Base-by-base conservation (phyloP, 805 yeast genomes). In the Sungouiozyma ichnusensis region DNA sequence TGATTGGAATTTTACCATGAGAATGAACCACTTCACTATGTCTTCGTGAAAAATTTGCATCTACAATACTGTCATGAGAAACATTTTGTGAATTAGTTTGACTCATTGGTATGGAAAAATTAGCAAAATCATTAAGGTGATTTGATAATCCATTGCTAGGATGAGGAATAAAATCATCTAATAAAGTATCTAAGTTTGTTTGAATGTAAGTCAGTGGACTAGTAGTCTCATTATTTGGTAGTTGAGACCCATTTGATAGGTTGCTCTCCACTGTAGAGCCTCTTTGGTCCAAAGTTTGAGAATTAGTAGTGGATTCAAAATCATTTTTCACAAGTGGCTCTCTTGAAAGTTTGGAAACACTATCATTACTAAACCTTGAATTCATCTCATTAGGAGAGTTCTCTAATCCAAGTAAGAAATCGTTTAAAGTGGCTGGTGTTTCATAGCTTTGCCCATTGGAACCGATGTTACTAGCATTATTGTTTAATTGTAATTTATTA, bases 11-110 rank as follows among this genome's bases (percentile, higher is more conserved):
- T 2, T 27, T 9, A 35, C 35, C 36, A 27, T 45, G 42, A 4
- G 48, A 37, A 8, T 42, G 43, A 9, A 53, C 41, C 4, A 52
- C 52, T 15, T 50, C 54, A 40, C 56, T 52, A 27, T 46, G 50
- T 36, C 62, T 49, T 43, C 59, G 40, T 19, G 33, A 33, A 37
- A 36, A 41, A 13, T 35, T 41, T 1, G 20, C 18, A 20, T 7
- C 18, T n/a, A 5, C 33, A 3, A n/a, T 8, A 9, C 27, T 9
- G 14, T 11, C 4, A 3, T 29, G 15, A 27, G 15, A 16, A 14
- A 14, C 24, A 14, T 20, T 3, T 14, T 18, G 8, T 19, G 29
- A 18, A 27, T 43, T 42, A 8, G 36, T 17, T 46, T 24, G 29
- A 11, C 9, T 35, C 27, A 35, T 19, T 18, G 37, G 37, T 19